Conservation (phyloP, 345 rosid genomes). For the Eucalyptus tenuipes region DNA sequence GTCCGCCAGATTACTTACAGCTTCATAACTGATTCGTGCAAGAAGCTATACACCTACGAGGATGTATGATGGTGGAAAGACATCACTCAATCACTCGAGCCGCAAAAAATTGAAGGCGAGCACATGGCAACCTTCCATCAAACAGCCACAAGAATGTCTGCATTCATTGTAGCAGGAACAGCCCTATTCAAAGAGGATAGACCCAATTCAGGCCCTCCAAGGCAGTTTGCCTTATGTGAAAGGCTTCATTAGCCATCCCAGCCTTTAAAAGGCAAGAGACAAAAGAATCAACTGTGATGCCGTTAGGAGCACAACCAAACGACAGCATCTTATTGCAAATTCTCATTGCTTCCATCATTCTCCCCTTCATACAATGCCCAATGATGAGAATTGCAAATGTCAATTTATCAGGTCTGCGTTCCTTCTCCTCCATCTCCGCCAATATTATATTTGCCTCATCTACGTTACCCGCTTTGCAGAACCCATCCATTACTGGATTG, state of each 20-base stretch:
- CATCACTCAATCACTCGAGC: background rate
- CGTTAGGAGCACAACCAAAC: constrained; percentile 69
- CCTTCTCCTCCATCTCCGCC: constrained; percentile 62
- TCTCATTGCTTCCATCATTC: constrained; percentile 67
- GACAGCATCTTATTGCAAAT: constrained; percentile 66
- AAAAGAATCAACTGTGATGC: constrained; percentile 45
- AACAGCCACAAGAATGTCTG: constrained; percentile 42
- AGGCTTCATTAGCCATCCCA: constrained; percentile 83
- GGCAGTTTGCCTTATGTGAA: constrained; percentile 21
- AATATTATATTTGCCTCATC: constrained; percentile 63
- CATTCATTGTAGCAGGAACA: constrained; percentile 8
- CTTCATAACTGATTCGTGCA: background rate
- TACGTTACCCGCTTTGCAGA: constrained; percentile 81
- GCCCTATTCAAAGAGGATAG: constrained; percentile 18
- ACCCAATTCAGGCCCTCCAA: constrained; percentile 18
- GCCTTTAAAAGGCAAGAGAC: constrained; percentile 72
- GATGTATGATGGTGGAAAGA: background rate
- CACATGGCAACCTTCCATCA: constrained; percentile 8
- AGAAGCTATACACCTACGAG: background rate
- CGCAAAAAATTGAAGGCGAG: background rate
- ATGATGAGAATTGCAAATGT: constrained; percentile 85
- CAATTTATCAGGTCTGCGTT: constrained; percentile 68
- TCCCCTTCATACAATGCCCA: constrained; percentile 94
- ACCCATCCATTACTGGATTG: constrained; percentile 88
- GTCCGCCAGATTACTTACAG: constrained; percentile 7